Base-by-base conservation (phyloP, 163 green algal genomes). In the Volvox carteri region DNA sequence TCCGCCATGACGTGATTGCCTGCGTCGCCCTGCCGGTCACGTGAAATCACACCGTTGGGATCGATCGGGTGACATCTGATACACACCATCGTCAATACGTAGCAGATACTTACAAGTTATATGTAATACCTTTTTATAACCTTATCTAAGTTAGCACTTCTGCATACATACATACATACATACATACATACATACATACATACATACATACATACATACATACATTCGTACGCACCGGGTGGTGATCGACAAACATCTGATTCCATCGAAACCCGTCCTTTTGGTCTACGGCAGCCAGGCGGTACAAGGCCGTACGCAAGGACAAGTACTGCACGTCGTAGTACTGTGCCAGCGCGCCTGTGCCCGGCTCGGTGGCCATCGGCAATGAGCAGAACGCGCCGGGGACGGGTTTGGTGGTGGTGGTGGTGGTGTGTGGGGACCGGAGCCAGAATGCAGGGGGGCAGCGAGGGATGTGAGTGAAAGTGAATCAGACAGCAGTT, bases 261-360 rank as follows among this genome's bases (percentile, higher is more conserved):
- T 70, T 30, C 75, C 75, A 70, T 5, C 1, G 18, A 52, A 84
- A 84, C 14, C 75, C 75, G n/a, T 56, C 75, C 25, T 30, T 14
- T 23, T 25, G 72, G 2, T 84, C 48, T 14, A 70, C 16, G 30
- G 75, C 75, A 2, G 75, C 75, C 75, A 84, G 46, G 18, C 23
- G 48, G 75, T 70, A 84, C 48, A 84, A 18, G 30, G 75, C 75
- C 50, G 75, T 84, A 84, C 75, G 75, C 30, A 84, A 30, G 6
- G 75, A 84, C 30, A 87, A 48, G 65, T 77, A 87, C 41, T 76
- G 80, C 30, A 87, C 35, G 67, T 77, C 70, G 65, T 87, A 87
- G 44, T 79, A 77, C 80, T 87, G 80, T 46, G 80, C 65, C 50
- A 87, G 54, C 23, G 70, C 37, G 19, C 75, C 75, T 84, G 75